Evolutionary conservation across 331 rosid genomes (phyloP), one percentile per base, ranked within the genome.

Genomic region (Quercus phellos): DNA sequence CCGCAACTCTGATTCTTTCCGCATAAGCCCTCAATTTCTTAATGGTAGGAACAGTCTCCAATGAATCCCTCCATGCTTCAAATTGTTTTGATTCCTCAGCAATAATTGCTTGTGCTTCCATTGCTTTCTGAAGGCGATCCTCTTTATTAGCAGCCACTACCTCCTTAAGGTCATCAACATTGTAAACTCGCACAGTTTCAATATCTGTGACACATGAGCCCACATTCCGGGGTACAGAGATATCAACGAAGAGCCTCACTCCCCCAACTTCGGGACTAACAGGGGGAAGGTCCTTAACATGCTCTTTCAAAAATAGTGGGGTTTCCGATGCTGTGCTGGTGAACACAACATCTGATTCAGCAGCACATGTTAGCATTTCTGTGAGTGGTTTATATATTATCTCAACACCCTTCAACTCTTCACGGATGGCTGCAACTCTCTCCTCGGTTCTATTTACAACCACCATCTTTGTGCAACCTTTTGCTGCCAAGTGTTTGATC

Each of bases 121-220:
- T 86, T 50, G 99, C 98, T 85, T 95, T 95, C 70, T 90, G 80
- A 5, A 86, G 88, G 70, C 99, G 89, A 63, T 95, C 99, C 82
- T 95, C 99, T 78, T 95, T 95, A 76, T 95, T 95, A 67, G 99
- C 98, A 80, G 99, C 99, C 79, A 95, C 99, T 74, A 95, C 99
- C 87, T 93, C 99, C 73, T 93, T 93, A 42, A 95, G 97, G 84
- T 95, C 96, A 55, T 95, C 99, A 2, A 95, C 97, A 78, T 93
- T 95, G 94, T 93, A 95, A 72, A 95, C 86, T 61, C 64, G 84
- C 5, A 21, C 90, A 77, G 77, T 75, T 53, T 88, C 93, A 14
- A 84, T 74, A 77, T 93, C 94, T 3, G 91, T 82, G 68, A 94
- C 89, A 77, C 97, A 95, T 18, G 98, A 86, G 18, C 87, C 89